A percentile compares a stretch with the other conserved stretches of the same genome.
Conservation (phyloP, 805 yeast species). For the Zygosaccharomyces bisporus region DNA sequence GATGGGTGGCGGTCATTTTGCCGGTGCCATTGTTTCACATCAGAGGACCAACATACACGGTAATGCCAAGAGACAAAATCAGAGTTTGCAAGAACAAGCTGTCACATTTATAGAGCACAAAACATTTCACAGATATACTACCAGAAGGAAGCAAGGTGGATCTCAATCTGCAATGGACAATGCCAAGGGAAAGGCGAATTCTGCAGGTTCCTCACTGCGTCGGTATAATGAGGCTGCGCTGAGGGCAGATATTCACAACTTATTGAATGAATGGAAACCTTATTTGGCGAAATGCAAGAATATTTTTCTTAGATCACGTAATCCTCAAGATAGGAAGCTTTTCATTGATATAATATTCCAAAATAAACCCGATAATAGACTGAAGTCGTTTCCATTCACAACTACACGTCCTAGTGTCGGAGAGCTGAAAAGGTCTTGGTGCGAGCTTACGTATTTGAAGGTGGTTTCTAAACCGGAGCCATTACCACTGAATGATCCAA, state of each 20-base stretch:
- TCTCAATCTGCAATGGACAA: conserved; percentile 90
- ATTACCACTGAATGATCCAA: conserved; percentile 30
- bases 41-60: conserved; percentile 54
- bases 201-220: conserved; percentile 90
- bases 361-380: conserved; percentile 52
- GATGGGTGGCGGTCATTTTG: conserved; percentile 98
- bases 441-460: conserved; percentile 59
- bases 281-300: conserved; percentile 58
- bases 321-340: conserved; percentile 59
- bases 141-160: conserved; percentile 97
- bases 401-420: conserved; percentile 80
- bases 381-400: conserved; percentile 78
- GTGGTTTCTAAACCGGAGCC: conserved; percentile 53
- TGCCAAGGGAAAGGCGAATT: conserved; percentile 90
- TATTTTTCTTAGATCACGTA: conserved; percentile 79
- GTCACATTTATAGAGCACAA: conserved; percentile 70
- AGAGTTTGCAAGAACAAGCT: conserved; percentile 53
- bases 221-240: conserved; percentile 86
- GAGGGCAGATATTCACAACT: conserved; percentile 67
- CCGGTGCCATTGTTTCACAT: conserved; percentile 88
- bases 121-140: conserved; percentile 91
- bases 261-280: conserved; percentile 62
- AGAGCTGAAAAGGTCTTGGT: conserved; percentile 84
- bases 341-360: conserved; percentile 59
- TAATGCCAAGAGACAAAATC: conserved; percentile 46